Evolutionary conservation across 805 yeast genomes (phyloP).

Genomic region (Barnettozyma sucrosica): DNA sequence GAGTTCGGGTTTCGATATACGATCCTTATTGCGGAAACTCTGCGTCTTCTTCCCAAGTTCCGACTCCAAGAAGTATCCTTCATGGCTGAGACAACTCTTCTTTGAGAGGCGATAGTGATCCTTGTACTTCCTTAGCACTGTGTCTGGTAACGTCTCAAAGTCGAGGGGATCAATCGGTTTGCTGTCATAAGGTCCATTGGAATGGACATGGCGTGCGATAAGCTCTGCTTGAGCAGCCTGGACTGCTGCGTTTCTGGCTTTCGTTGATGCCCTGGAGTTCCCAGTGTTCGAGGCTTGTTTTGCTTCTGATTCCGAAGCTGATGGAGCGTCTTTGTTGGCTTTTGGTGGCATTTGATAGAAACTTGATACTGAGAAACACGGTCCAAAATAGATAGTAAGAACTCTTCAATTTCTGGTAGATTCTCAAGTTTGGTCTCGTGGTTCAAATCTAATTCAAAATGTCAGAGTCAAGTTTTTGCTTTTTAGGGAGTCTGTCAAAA

Average conservation of each 20-base stretch:
- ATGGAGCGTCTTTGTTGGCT: slow-evolving; percentile 21
- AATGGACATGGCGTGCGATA: slow-evolving; percentile 60
- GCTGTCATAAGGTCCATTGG: slow-evolving; percentile 63
- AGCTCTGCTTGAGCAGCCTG: slow-evolving; percentile 68
- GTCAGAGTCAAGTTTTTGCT: no score
- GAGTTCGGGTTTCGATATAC: slow-evolving; percentile 54
- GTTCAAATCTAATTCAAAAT: background rate
- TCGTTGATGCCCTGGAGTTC: slow-evolving; percentile 41
- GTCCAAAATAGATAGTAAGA: no score
- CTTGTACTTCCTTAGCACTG: slow-evolving; percentile 64
- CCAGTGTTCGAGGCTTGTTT: background rate
- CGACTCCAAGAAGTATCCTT: slow-evolving; percentile 66
- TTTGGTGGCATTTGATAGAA: slow-evolving; percentile 22
- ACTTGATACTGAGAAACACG: background rate
- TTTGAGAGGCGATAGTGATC: slow-evolving; percentile 49
- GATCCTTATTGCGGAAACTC: slow-evolving; percentile 32
- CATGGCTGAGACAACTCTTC: slow-evolving; percentile 57
- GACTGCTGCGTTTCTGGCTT: slow-evolving; percentile 53
- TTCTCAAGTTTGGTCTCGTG: background rate
- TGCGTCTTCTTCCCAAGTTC: slow-evolving; percentile 69
- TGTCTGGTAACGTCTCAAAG: slow-evolving; percentile 57
- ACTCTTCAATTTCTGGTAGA: background rate
- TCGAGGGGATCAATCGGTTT: slow-evolving; percentile 56
- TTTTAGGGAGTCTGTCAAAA: background rate
- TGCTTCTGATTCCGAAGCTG: slow-evolving; percentile 23